A percentile compares a stretch with the other conserved stretches of the same genome.
phyloP scores from a whole-genome alignment of 768 basidiomycete genomes.

The Tulasnella sp. region DNA sequence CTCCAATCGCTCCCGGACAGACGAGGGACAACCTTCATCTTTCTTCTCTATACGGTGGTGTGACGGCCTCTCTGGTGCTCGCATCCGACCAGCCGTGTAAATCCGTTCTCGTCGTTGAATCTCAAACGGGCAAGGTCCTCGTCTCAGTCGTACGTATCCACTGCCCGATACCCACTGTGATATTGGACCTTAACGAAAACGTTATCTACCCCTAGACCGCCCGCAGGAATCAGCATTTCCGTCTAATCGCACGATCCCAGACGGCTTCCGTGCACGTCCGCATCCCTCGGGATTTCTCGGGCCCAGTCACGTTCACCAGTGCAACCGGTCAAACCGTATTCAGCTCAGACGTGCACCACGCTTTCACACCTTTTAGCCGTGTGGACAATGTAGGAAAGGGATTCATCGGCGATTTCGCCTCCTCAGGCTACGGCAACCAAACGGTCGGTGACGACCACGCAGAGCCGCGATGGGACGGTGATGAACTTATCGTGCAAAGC shows the following conservation, averaged over 20 bases:
- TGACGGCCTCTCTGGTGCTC: neutral
- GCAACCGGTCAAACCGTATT: constrained; percentile 15
- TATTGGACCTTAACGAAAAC: neutral
- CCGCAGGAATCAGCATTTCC: constrained; percentile 15
- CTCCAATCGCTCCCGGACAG: neutral
- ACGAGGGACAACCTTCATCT: constrained; percentile 11
- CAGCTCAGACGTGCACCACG: constrained; percentile 6
- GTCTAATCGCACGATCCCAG: constrained; percentile 12
- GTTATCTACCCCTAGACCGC: neutral
- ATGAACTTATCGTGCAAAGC: constrained; percentile 9
- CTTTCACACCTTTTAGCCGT: constrained; percentile 3
- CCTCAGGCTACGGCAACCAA: neutral
- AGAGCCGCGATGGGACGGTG: constrained; percentile 5
- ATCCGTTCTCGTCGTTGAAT: neutral
- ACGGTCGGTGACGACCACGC: neutral
- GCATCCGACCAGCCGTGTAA: neutral
- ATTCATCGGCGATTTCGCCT: constrained; percentile 9
- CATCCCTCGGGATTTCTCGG: constrained; percentile 19
- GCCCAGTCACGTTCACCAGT: constrained; percentile 18
- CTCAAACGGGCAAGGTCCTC: neutral
- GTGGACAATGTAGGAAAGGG: neutral
- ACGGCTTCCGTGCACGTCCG: constrained; percentile 17
- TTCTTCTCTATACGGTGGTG: constrained; percentile 4
- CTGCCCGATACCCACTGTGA: neutral
- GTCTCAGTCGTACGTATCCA: neutral